phyloP scores from a whole-genome alignment of 2,329 filamentous ascomycete genomes.

The Colletotrichum limetticola region DNA sequence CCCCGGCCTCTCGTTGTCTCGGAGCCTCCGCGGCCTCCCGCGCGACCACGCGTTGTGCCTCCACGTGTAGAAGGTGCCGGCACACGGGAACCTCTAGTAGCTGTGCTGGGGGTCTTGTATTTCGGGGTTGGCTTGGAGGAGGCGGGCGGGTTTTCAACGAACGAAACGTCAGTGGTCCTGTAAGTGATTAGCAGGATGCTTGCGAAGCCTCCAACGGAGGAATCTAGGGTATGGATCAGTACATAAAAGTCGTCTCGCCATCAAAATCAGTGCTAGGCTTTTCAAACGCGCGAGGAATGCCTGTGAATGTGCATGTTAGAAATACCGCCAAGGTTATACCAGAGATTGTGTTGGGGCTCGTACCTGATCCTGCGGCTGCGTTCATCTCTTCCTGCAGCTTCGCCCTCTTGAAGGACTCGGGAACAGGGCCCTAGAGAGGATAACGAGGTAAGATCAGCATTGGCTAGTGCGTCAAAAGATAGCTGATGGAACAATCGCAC shows the following conservation, averaged over 20 bases:
- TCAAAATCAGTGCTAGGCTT: slow-evolving; percentile 53
- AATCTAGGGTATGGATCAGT: slow-evolving; percentile 26
- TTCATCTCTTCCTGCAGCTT: slow-evolving; percentile 63
- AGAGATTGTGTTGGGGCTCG: background rate
- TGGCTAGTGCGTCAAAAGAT: slow-evolving; percentile 7
- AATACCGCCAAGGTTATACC: background rate
- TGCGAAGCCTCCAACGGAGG: background rate
- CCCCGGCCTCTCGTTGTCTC: slow-evolving; percentile 51
- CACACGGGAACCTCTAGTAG: slow-evolving; percentile 52
- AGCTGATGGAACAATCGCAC: slow-evolving; percentile 54
- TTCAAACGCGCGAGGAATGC: slow-evolving; percentile 32
- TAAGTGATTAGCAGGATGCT: slow-evolving; percentile 38
- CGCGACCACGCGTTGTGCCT: slow-evolving; percentile 43
- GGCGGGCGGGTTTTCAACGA: slow-evolving; percentile 83
- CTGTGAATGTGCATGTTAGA: background rate
- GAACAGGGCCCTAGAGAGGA: slow-evolving; percentile 74
- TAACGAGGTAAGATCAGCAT: background rate
- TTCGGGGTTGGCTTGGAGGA: slow-evolving; percentile 61
- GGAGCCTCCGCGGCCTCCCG: slow-evolving; percentile 40
- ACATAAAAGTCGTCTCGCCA: slow-evolving; percentile 89
- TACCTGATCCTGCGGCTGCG: slow-evolving; percentile 12
- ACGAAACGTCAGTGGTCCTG: slow-evolving; percentile 91
- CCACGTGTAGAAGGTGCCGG: slow-evolving; percentile 56
- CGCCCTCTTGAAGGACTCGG: slow-evolving; percentile 82
- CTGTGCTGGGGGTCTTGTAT: slow-evolving; percentile 52